Percentiles rank a stretch among this genome's conserved stretches.
Conservation (phyloP, 139 green algal genomes). For the Protoeuglena noctilucae region DNA sequence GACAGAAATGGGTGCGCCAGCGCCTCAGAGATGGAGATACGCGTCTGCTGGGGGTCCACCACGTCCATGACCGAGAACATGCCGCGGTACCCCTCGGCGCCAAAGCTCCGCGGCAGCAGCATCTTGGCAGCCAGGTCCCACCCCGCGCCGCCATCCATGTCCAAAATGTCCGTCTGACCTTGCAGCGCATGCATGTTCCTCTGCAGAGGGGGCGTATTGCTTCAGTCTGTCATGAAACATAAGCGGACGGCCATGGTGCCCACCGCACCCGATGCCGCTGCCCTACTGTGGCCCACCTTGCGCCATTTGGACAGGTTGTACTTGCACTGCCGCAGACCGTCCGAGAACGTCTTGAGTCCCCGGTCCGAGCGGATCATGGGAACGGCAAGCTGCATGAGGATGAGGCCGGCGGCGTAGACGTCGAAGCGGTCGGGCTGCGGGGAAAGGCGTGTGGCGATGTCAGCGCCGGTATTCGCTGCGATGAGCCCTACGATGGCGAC, state of each 20-base stretch:
- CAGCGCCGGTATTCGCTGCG: no score
- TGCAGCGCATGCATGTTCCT: background rate
- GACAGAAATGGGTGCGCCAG: background rate
- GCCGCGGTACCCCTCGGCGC: background rate
- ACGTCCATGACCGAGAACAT: background rate
- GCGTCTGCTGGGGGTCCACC: background rate
- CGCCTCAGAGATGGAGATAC: background rate
- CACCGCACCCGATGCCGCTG: no score
- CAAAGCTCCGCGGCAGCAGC: background rate
- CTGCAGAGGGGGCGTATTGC: no score
- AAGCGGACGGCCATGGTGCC: no score
- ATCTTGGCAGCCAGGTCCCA: background rate
- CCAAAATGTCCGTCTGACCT: background rate
- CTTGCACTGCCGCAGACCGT: background rate
- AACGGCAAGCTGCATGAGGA: slow-evolving; percentile 47
- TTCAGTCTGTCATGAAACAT: no score
- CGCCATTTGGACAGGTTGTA: background rate
- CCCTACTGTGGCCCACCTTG: no score
- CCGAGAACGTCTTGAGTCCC: slow-evolving; percentile 38
- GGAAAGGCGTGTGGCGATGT: no score
- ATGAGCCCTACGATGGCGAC: no score
- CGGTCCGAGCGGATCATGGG: slow-evolving; percentile 37
- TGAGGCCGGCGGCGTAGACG: slow-evolving; percentile 42
- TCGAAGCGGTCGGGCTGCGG: slow-evolving; percentile 84
- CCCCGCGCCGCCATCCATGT: background rate